Base-by-base conservation (phyloP, 2,329 filamentous ascomycete species). In the Magnaporthales sp. region DNA sequence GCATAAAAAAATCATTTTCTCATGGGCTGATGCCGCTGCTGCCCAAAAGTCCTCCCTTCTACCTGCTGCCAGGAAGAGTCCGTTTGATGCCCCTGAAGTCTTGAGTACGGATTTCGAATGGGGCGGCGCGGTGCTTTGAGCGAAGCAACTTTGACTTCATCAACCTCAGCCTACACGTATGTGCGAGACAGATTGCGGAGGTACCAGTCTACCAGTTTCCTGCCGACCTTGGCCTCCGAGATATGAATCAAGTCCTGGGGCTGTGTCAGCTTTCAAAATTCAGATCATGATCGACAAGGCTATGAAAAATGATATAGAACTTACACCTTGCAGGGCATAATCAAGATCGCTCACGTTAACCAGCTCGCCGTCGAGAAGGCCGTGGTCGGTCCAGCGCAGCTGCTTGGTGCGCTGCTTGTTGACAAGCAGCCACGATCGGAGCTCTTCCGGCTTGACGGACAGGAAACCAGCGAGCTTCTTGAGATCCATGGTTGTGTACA, bases 391-490 rank as follows among this genome's bases (percentile, higher is more conserved):
- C 92, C 94, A 98, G 80, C 95, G 89, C 72, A 96, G 87, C 82
- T 99, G 95, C 83, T 96, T 91, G 77, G 92, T 97, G 76, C 95
- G 91, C 85, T 99, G 95, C 88, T 99, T 99, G 85, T 96, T 98
- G 70, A 99, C 93, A 70, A 99, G 82, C 69, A 99, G 84, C 91
- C 93, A 97, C 68, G 91, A 91, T 73, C 95, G 90, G 71, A 99
- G 86, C 82, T 96, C 93, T 79, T 98, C 95, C n/a, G 94, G 90
- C 80, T 97, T 89, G 68, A 97, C 92, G 74, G 98, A 95, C 66
- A 99, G 86, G 87, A 99, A 99, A 68, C 93, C 93, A 69, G 95
- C 92, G 69, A 99, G 89, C 84, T 99, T 99, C 84, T 94, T 95
- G 70, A 99, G 85, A 75, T 99, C 95, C 94, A 99, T 98, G 72